Evolutionary conservation across 2,329 filamentous ascomycete species (phyloP).

Genomic region (Xylaria sp.): DNA sequence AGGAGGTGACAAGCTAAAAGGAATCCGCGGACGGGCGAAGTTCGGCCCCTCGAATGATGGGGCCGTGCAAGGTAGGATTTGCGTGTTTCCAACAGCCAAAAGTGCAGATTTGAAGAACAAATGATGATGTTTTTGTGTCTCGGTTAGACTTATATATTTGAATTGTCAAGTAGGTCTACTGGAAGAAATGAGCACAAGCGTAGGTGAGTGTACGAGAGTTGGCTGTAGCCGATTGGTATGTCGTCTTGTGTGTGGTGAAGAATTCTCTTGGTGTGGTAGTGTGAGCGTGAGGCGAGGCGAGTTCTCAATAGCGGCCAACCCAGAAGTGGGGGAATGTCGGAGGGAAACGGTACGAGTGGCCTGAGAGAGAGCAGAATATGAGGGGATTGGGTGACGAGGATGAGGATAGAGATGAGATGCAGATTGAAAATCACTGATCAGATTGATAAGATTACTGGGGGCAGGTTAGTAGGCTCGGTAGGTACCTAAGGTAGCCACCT

Average conservation of each 20-base stretch:
- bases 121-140: neutral
- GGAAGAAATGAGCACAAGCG: neutral
- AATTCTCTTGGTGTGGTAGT: constrained; percentile 4
- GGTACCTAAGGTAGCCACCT: too few relatives aligned
- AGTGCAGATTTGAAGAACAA: neutral
- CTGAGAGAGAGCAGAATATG: constrained; percentile 18
- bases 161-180: too few relatives aligned
- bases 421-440: constrained; percentile 49
- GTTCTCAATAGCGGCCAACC: constrained; percentile 4
- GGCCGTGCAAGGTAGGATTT: constrained; percentile 12
- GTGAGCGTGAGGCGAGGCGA: constrained; percentile 1
- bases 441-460: constrained; percentile 53
- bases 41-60: constrained; percentile 21
- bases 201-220: neutral
- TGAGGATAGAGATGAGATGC: constrained; percentile 28
- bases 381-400: constrained; percentile 32
- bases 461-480: too few relatives aligned
- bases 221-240: constrained; percentile 6
- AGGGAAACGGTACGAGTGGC: constrained; percentile 15
- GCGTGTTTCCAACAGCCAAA: constrained; percentile 3
- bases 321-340: constrained; percentile 12
- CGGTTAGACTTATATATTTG: neutral
- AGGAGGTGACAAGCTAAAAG: constrained; percentile 3
- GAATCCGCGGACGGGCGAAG: constrained; percentile 17
- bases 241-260: constrained; percentile 19